Base-by-base conservation (phyloP, 306 rosid species). In the Cucumis hystrix region DNA sequence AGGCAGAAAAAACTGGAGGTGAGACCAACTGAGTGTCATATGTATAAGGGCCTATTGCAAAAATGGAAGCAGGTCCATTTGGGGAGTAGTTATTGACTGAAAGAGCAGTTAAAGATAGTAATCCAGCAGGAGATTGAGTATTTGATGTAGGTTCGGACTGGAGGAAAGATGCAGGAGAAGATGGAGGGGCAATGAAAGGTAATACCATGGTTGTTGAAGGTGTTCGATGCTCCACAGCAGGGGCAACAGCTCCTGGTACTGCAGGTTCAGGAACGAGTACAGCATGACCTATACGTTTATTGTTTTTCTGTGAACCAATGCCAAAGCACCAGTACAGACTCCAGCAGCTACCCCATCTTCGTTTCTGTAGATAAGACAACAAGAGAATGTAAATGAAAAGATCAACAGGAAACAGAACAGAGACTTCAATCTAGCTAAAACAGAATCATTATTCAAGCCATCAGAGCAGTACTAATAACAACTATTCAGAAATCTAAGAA, bases 1-100 rank as follows among this genome's bases (percentile, higher is more conserved):
- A 89, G 75, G 92, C 89, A 62, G 99, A 95, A 82, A 90, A 92
- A 49, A 92, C 97, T 2, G 99, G 99, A 13, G 99, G 99, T 17
- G 99, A 95, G 80, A 95, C 99, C 76, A 92, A 78, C 77, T 95
- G 99, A 9, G 97, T 95, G 80, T 95, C 99, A 70, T 95, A 95
- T 51, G 99, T 92, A 82, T 95, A 95, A 74, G 99, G 99, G 57
- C 99, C 99, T 51, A 90, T 84, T 61, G 97, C 64, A 78, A 92
- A 95, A 76, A 90, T 90, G 62, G 97, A 86, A 54, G 92, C 86
- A 74, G 97, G 87, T 55, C 97, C 97, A 83, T 91, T 77, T 1
- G 86, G 85, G 62, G 97, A 87, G 86, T 90, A 92, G 41, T 91
- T 85, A 85, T 88, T 95, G 74, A 80, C 89, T 11, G 98, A 76